Conservation (phyloP, 139 green algal genomes). For the Chlorella ohadii region DNA sequence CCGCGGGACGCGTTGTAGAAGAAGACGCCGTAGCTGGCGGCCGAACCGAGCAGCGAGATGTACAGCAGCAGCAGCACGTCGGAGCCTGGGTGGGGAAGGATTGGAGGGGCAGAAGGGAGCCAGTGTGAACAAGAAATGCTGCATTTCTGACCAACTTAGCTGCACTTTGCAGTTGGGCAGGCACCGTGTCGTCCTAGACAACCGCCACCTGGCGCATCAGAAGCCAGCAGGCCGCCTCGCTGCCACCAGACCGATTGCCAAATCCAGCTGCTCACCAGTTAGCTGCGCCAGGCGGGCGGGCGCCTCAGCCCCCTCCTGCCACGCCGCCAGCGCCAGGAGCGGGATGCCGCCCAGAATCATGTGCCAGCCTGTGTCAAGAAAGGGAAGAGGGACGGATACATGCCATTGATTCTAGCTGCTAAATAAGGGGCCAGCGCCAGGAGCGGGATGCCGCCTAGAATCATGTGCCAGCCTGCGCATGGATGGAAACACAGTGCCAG, state of each 20-base stretch:
- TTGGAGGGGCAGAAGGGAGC: neutral
- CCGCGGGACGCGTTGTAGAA: constrained; percentile 77
- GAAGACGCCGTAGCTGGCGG: constrained; percentile 90
- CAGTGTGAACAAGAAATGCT: no score
- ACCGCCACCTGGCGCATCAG: no score
- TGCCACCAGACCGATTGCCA: no score
- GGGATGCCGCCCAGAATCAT: constrained; percentile 94
- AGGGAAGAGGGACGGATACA: no score
- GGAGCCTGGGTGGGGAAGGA: constrained; percentile 16
- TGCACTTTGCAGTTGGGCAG: no score
- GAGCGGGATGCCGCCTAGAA: constrained; percentile 89
- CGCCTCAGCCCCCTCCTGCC: constrained; percentile 53
- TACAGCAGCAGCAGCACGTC: constrained; percentile 72
- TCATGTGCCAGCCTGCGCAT: constrained; percentile 92
- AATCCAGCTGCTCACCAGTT: constrained; percentile 28
- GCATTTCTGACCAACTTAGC: no score
- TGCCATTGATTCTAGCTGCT: no score
- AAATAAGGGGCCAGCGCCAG: constrained; percentile 57
- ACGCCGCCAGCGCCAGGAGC: constrained; percentile 59
- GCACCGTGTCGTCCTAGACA: no score
- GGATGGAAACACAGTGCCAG: constrained; percentile 71
- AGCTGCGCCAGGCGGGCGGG: constrained; percentile 44
- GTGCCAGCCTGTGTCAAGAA: constrained; percentile 96
- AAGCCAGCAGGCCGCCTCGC: no score
- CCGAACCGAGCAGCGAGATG: constrained; percentile 90